Evolutionary conservation across 164 flowering plant genomes (phyloP).

Genomic region (Piper betle): DNA sequence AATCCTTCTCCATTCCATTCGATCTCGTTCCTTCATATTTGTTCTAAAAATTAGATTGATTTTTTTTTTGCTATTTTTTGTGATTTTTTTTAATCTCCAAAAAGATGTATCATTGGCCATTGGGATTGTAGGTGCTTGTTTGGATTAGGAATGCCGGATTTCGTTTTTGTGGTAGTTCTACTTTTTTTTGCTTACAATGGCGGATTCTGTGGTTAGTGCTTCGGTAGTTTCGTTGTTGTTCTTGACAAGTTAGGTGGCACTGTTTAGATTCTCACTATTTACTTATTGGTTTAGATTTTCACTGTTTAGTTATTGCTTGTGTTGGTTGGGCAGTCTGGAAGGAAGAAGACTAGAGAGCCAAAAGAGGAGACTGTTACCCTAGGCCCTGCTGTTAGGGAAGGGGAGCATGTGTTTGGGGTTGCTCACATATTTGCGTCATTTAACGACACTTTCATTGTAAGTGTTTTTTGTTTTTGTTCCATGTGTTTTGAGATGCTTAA

Average conservation of each 20-base stretch:
- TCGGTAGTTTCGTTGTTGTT: too few relatives aligned
- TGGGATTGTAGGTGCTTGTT: too few relatives aligned
- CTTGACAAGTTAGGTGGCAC: too few relatives aligned
- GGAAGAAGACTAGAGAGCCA: slow-evolving; percentile 57
- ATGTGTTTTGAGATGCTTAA: not conserved
- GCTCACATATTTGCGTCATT: slow-evolving; percentile 26
- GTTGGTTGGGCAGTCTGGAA: slow-evolving; percentile 4
- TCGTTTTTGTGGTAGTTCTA: too few relatives aligned
- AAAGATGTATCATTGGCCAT: not conserved
- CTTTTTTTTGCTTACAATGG: too few relatives aligned
- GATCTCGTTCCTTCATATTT: too few relatives aligned
- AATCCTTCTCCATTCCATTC: not conserved
- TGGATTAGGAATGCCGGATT: too few relatives aligned
- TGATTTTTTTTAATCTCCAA: not conserved
- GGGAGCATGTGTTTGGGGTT: slow-evolving; percentile 17
- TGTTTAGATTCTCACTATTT: too few relatives aligned
- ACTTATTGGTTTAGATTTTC: too few relatives aligned
- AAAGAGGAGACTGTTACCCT: slow-evolving; percentile 70
- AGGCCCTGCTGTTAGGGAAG: slow-evolving; percentile 68
- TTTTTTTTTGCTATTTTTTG: not conserved
- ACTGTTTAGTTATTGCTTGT: not conserved
- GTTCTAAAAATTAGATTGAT: not conserved
- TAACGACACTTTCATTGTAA: slow-evolving; percentile 82
- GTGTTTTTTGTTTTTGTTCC: slow-evolving; percentile 7
- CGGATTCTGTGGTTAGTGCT: too few relatives aligned